Evolutionary conservation across 768 basidiomycete species (phyloP), one percentile per base, ranked within the genome.

Genomic region (Flagelloscypha sp.): DNA sequence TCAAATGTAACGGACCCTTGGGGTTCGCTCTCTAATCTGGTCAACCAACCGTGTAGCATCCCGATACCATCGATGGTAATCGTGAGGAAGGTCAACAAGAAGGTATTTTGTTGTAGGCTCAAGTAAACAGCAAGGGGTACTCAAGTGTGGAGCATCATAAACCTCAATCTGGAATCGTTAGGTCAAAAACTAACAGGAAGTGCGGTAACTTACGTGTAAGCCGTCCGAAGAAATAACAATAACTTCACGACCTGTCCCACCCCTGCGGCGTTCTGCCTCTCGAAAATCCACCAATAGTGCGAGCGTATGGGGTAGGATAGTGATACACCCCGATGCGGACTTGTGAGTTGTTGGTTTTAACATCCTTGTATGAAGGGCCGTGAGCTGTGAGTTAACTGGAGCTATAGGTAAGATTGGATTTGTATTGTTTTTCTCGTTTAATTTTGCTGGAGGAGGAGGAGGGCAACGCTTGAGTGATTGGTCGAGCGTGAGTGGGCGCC

Each of bases 271-370:
- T 41, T 74, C 68, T 19, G 66, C 64, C 51, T 73, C 70, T n/a
- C 74, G 65, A 33, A 75, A 68, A 48, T 77, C 74, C 18, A 75
- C 64, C 1, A 76, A 57, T n/a, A 72, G 42, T 15, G 68, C 61
- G 30, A 47, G 57, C 2, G 72, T n/a, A n/a, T n/a, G 74, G 6
- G 69, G 68, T 7, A 75, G 50, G n/a, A 77, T 48, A 2, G 66
- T 66, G 10, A 76, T 40, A 25, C 65, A 65, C 1, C 74, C 74
- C 27, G 64, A 54, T 2, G 60, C 44, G 13, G 65, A 52, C 48
- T 74, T 76, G 50, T 72, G 68, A 3, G 62, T 62, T 41, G 67
- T 58, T 6, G 62, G 54, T 20, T 34, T 45, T 34, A 70, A 48
- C 6, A 53, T n/a, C n/a, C n/a, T n/a, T n/a, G n/a, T n/a, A n/a